Evolutionary conservation across 2,329 filamentous ascomycete genomes (phyloP).

Genomic region (Periconia sp.): DNA sequence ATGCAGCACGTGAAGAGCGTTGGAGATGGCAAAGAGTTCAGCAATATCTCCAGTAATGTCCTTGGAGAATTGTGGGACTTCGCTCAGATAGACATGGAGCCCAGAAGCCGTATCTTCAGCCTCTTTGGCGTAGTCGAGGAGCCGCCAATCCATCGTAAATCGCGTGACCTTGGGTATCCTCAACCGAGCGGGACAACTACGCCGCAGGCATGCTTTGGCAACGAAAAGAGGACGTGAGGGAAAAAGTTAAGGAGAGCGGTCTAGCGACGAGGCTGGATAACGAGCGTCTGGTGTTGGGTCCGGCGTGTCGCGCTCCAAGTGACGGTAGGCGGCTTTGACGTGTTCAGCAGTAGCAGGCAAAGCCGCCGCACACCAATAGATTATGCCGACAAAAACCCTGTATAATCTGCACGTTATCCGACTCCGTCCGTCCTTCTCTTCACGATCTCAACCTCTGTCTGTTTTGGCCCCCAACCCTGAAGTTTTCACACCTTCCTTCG

Average conservation of each 20-base stretch:
- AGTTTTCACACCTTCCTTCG: slow-evolving; percentile 16
- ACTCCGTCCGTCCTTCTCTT: slow-evolving; percentile 28
- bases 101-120: slow-evolving; percentile 61
- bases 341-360: slow-evolving; percentile 40
- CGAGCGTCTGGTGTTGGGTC: slow-evolving; percentile 33
- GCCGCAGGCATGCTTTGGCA: slow-evolving; percentile 20
- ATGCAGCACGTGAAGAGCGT: slow-evolving; percentile 56
- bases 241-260: slow-evolving; percentile 16
- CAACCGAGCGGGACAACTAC: slow-evolving; percentile 23
- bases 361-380: slow-evolving; percentile 35
- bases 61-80: slow-evolving; percentile 57
- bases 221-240: slow-evolving; percentile 13
- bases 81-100: slow-evolving; percentile 57
- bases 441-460: slow-evolving; percentile 19
- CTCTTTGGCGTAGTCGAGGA: slow-evolving; percentile 50
- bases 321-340: slow-evolving; percentile 37
- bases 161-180: slow-evolving; percentile 28
- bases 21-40: slow-evolving; percentile 61
- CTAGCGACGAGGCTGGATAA: slow-evolving; percentile 34
- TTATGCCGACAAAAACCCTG: slow-evolving; percentile 38
- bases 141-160: slow-evolving; percentile 45
- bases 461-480: slow-evolving; percentile 37
- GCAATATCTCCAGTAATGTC: slow-evolving; percentile 62
- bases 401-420: slow-evolving; percentile 41
- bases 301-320: slow-evolving; percentile 29